Evolutionary conservation across 2,329 filamentous ascomycete species (phyloP).

Genomic region (Dactylellina cionopaga): DNA sequence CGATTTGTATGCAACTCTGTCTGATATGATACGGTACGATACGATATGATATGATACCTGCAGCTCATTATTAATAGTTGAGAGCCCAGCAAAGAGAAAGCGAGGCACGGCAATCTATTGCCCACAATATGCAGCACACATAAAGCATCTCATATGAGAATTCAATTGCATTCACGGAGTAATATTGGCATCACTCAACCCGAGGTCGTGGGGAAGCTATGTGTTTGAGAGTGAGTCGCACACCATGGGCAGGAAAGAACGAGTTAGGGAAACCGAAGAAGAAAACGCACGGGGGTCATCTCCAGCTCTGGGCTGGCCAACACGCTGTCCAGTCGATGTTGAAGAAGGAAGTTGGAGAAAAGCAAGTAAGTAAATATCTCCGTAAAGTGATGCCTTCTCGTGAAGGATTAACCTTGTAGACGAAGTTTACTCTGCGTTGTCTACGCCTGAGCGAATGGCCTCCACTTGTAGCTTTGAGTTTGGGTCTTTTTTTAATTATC

Average conservation of each 20-base stretch:
- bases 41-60: constrained; percentile 44
- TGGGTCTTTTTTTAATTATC: constrained; percentile 47
- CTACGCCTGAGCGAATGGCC: background rate
- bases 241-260: constrained; percentile 21
- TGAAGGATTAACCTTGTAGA: constrained; percentile 48
- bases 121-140: constrained; percentile 1
- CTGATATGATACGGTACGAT: too few species aligned
- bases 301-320: constrained; percentile 9
- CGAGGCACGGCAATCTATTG: constrained; percentile 40
- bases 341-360: constrained; percentile 50
- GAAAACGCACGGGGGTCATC: constrained; percentile 50
- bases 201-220: constrained; percentile 43
- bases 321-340: constrained; percentile 23
- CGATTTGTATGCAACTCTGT: constrained; percentile 7
- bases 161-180: constrained; percentile 45
- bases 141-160: constrained; percentile 38
- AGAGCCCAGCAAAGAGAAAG: constrained; percentile 27
- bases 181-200: constrained; percentile 16
- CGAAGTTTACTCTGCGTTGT: constrained; percentile 12
- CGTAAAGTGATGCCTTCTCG: constrained; percentile 36
- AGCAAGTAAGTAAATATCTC: constrained; percentile 25
- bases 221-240: constrained; percentile 52
- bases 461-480: constrained; percentile 32
- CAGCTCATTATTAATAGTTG: constrained; percentile 41
- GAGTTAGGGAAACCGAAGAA: constrained; percentile 33